Percentiles rank a stretch among this genome's conserved stretches.
phyloP scores from a whole-genome alignment of 2,329 filamentous ascomycete species.

The Grosmannia serpens region DNA sequence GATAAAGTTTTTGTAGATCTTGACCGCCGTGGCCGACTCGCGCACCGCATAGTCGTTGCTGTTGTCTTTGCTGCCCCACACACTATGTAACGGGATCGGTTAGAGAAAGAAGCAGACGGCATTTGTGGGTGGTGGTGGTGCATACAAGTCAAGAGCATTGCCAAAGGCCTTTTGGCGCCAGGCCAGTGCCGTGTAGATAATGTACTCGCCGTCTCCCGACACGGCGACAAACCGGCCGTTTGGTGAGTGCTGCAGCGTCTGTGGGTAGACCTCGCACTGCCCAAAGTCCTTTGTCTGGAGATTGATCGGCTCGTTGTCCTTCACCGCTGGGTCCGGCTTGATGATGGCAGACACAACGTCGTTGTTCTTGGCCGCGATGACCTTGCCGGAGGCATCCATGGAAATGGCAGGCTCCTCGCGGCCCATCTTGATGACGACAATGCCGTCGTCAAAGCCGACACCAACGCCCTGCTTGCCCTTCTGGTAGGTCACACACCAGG shows the following conservation, averaged over 20 bases:
- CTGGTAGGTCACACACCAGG: constrained; percentile 96
- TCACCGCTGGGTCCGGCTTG: constrained; percentile 74
- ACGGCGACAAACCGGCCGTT: constrained; percentile 78
- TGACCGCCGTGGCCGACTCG: constrained; percentile 86
- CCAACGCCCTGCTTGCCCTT: constrained; percentile 89
- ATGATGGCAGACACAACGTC: constrained; percentile 93
- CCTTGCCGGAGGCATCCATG: constrained; percentile 91
- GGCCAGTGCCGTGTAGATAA: constrained; percentile 93
- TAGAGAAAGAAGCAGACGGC: too few species aligned
- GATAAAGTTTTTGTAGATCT: constrained; percentile 96
- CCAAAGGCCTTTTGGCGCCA: constrained; percentile 98
- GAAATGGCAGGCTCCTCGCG: constrained; percentile 94
- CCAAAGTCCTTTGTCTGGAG: constrained; percentile 90
- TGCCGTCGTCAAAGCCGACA: constrained; percentile 94
- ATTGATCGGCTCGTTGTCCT: constrained; percentile 79
- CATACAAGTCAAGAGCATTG: constrained; percentile 82
- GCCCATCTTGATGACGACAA: constrained; percentile 95
- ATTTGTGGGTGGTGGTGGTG: background rate
- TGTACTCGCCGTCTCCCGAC: constrained; percentile 96
- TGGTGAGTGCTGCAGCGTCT: constrained; percentile 88
- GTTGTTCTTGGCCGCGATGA: constrained; percentile 92
- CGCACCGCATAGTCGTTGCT: constrained; percentile 97
- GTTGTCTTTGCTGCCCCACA: constrained; percentile 93
- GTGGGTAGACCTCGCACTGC: constrained; percentile 92
- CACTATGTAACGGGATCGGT: constrained; percentile 26